Percentiles rank a stretch among this genome's conserved stretches.
phyloP scores from a whole-genome alignment of 164 flowering plant species.

The Houttuynia cordata region DNA sequence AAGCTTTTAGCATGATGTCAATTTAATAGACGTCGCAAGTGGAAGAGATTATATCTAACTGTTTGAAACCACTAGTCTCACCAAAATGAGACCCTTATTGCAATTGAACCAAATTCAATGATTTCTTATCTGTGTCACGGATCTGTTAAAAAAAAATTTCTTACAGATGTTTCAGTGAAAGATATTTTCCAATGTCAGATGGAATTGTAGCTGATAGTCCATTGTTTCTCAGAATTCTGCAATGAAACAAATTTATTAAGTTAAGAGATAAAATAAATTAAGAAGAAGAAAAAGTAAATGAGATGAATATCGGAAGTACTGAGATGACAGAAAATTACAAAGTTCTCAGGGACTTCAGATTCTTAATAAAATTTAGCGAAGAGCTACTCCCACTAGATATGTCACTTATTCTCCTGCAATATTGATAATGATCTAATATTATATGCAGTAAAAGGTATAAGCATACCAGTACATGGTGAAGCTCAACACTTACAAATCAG shows the following conservation, averaged over 20 bases:
- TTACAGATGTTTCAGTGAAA: conserved; percentile 40
- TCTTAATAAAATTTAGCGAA: conserved; percentile 37
- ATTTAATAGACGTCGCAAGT: no score
- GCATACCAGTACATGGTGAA: not conserved
- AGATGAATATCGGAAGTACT: no score
- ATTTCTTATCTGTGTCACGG: no score
- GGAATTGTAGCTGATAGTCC: conserved; percentile 54
- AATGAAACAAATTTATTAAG: not conserved
- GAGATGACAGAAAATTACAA: conserved; percentile 27
- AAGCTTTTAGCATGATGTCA: no score
- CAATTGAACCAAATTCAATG: no score
- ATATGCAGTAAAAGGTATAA: not conserved
- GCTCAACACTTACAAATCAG: conserved; percentile 42
- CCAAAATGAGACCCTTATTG: no score
- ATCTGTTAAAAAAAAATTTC: conserved; percentile 10
- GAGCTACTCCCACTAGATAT: conserved; percentile 46
- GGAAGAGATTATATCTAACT: no score
- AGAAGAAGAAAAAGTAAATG: not conserved
- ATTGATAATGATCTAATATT: conserved; percentile 3
- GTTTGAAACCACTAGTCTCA: no score
- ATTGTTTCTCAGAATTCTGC: conserved; percentile 56
- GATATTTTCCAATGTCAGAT: conserved; percentile 33
- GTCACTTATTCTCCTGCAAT: conserved; percentile 54
- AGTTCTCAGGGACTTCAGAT: conserved; percentile 34
- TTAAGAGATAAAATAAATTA: not conserved